These are phyloP conservation scores for Lodderomyces parapsilosis DNA, from an alignment of 1,139 yeast species.

Conservation along the genomic window DNA sequence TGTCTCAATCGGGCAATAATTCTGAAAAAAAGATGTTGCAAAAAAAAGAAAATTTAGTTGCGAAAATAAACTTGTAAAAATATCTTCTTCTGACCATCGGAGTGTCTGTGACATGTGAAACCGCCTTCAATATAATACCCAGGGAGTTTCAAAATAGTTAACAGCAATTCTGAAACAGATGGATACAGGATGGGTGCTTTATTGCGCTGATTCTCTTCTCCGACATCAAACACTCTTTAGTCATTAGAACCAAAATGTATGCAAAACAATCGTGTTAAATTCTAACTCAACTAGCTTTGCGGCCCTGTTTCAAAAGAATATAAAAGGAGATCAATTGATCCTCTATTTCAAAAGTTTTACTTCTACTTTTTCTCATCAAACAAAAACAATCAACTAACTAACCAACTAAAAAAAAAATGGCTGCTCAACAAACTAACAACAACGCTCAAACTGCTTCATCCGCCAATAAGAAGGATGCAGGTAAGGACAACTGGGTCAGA, in stretches of 20 bases:
- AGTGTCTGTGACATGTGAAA: too few relatives aligned
- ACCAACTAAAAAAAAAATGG: slow-evolving; percentile 3
- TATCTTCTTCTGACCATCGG: too few relatives aligned
- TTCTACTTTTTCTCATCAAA: not conserved
- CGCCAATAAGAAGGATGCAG: slow-evolving; percentile 2
- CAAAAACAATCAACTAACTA: not conserved
- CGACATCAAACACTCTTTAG: too few relatives aligned
- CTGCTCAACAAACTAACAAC: slow-evolving; percentile 7
- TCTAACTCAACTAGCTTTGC: too few relatives aligned
- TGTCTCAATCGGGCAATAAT: not conserved
- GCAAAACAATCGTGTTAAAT: not conserved
- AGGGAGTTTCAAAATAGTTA: too few relatives aligned
- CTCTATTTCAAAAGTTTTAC: not conserved
- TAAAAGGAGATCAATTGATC: not conserved
- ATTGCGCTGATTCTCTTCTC: too few relatives aligned
- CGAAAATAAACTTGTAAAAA: too few relatives aligned
- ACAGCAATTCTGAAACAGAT: too few relatives aligned
- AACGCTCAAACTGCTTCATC: slow-evolving; percentile 1
- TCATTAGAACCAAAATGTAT: too few relatives aligned
- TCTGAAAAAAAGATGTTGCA: not conserved
- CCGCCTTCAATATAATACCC: too few relatives aligned
- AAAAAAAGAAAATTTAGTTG: not conserved
- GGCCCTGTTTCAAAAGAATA: not conserved
- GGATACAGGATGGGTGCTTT: too few relatives aligned
- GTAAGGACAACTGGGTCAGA: slow-evolving; percentile 5